These are phyloP conservation scores for Incumbomyces lentus DNA, from an alignment of 2,329 filamentous ascomycete species.

Conservation along the genomic window DNA sequence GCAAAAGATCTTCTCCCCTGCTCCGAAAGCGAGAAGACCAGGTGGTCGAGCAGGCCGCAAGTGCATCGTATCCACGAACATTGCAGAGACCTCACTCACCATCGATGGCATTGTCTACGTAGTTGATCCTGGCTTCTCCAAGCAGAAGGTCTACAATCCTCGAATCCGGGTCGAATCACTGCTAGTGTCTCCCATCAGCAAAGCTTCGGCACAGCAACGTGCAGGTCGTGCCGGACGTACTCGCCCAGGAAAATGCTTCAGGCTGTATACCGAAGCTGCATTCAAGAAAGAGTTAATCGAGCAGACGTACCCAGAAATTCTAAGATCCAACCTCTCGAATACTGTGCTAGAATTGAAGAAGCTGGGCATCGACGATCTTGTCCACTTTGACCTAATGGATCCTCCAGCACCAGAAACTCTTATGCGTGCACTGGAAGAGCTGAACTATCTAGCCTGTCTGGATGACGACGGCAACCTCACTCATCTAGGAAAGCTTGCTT, in stretches of 20 bases:
- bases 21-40: slow-evolving; percentile 60
- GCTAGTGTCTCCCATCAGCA: slow-evolving; percentile 94
- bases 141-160: slow-evolving; percentile 98
- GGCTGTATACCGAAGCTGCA: slow-evolving; percentile 85
- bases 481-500: slow-evolving; percentile 71
- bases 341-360: slow-evolving; percentile 97
- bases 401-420: slow-evolving; percentile 94
- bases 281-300: slow-evolving; percentile 98
- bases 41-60: slow-evolving; percentile 86
- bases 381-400: slow-evolving; percentile 98
- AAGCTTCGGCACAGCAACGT: slow-evolving; percentile 91
- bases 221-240: slow-evolving; percentile 99
- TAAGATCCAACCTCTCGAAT: slow-evolving; percentile 86
- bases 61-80: slow-evolving; percentile 90
- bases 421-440: slow-evolving; percentile 93
- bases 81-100: slow-evolving; percentile 92
- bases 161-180: slow-evolving; percentile 92
- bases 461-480: slow-evolving; percentile 95
- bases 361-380: slow-evolving; percentile 80
- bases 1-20: slow-evolving; percentile 87
- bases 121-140: slow-evolving; percentile 97
- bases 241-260: slow-evolving; percentile 94
- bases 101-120: slow-evolving; percentile 99
- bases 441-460: slow-evolving; percentile 93
- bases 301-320: slow-evolving; percentile 91